Evolutionary conservation across 1,284 basidiomycete genomes (phyloP).

Genomic region (Malassezia furfur): DNA sequence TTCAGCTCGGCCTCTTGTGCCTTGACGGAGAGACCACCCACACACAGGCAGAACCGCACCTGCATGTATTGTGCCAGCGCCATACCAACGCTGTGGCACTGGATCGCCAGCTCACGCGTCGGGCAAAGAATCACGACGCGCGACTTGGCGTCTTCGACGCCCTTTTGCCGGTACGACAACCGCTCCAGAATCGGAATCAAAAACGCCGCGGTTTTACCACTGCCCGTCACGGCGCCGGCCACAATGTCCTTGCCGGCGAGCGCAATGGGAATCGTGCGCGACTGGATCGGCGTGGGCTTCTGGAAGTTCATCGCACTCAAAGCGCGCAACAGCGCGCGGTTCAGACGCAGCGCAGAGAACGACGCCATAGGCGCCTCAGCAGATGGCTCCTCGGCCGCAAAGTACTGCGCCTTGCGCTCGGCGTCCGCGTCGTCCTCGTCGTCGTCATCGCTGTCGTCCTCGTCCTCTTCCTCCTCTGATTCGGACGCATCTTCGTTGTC

Average conservation of each 20-base stretch:
- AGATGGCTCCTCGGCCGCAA: constrained; percentile 26
- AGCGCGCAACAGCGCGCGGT: constrained; percentile 76
- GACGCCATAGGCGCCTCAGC: constrained; percentile 41
- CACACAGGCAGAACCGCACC: constrained; percentile 20
- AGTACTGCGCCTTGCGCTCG: constrained; percentile 39
- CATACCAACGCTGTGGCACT: constrained; percentile 46
- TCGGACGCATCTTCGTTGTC: constrained; percentile 19
- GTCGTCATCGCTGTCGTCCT: constrained; percentile 16
- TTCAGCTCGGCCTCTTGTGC: constrained; percentile 47
- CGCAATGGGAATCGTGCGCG: constrained; percentile 51
- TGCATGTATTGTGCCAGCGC: constrained; percentile 27
- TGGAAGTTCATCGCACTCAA: constrained; percentile 70
- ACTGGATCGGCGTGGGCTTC: constrained; percentile 74
- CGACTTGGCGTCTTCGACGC: constrained; percentile 14
- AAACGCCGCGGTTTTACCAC: constrained; percentile 85
- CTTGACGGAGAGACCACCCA: constrained; percentile 26
- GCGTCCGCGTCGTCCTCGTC: constrained; percentile 5
- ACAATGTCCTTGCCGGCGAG: constrained; percentile 52
- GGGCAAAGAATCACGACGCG: constrained; percentile 51
- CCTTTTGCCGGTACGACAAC: constrained; percentile 30
- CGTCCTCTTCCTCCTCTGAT: constrained; percentile 22
- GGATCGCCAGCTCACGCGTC: constrained; percentile 52
- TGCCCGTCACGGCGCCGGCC: constrained; percentile 82
- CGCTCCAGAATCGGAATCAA: constrained; percentile 73
- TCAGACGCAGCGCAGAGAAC: constrained; percentile 77